Percentiles rank a stretch among this genome's conserved stretches.
These are phyloP conservation scores for Baudoinia panamericana DNA, from an alignment of 495 filamentous ascomycete species.

Conservation along the genomic window DNA sequence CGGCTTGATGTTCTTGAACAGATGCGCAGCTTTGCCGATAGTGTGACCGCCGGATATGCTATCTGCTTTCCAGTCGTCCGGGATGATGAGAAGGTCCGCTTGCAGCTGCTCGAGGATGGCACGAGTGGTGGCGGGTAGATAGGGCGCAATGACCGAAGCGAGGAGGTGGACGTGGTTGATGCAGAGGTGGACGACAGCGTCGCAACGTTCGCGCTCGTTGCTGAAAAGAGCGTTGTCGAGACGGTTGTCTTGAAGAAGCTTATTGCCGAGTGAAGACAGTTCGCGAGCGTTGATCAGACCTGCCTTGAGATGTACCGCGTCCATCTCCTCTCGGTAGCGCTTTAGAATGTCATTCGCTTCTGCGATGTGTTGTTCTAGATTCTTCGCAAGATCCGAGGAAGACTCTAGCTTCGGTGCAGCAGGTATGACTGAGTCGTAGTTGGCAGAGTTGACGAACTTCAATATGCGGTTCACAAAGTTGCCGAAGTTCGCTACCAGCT, in stretches of 20 bases:
- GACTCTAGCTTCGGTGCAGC: conserved; percentile 4
- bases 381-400: not conserved
- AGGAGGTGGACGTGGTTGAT: conserved; percentile 74
- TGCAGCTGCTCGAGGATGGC: conserved; percentile 66
- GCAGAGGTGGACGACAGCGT: conserved; percentile 60
- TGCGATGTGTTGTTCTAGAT: conserved; percentile 42
- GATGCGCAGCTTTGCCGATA: conserved; percentile 65
- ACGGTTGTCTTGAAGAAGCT: conserved; percentile 65
- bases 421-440: conserved; percentile 28
- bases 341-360: conserved; percentile 39
- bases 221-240: conserved; percentile 69
- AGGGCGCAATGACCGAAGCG: conserved; percentile 62
- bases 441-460: conserved; percentile 69
- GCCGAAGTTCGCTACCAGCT: conserved; percentile 78
- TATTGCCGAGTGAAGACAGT: conserved; percentile 61
- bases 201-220: conserved; percentile 57
- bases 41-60: conserved; percentile 59
- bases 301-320: conserved; percentile 56
- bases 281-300: conserved; percentile 59
- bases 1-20: conserved; percentile 74
- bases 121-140: conserved; percentile 67
- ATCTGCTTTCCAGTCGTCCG: conserved; percentile 52
- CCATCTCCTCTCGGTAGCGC: conserved; percentile 19
- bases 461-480: conserved; percentile 90
- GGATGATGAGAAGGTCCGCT: conserved; percentile 50